Base-by-base conservation (phyloP, 768 basidiomycete species). In the Obba rivulosa region DNA sequence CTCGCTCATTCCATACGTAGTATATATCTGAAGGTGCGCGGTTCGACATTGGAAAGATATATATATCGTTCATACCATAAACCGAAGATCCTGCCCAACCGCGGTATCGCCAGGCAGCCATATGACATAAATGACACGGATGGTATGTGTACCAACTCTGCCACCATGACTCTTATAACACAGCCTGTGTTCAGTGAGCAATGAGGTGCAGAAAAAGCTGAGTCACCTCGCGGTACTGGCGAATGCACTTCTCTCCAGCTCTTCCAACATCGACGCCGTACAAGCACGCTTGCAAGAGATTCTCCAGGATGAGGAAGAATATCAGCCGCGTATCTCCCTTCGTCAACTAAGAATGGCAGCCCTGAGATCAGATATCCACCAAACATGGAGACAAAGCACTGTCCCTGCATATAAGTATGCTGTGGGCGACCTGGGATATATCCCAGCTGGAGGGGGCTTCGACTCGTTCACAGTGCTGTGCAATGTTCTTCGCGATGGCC, bases 391-490 rank as follows among this genome's bases (percentile, higher is more conserved):
- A 8, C 65, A 71, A 51, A 66, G 61, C 22, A 62, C 64, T 13
- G 71, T 76, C 23, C 68, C 70, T 2, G 59, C 71, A 2, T 62
- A 68, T 51, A 68, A 68, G 44, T 75, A 71, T 48, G 37, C 54
- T 4, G 66, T 72, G 18, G 76, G 76, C 8, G 75, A 78, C 49
- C 52, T 74, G 21, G 75, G 75, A 14, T 77, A 75, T 46, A 56
- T 76, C 28, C 69, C 69, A 0, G 41, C 48, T 0, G 66, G 65
- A 5, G 57, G 58, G 38, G 64, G 63, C 22, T 74, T 75, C 58
- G 45, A 53, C 4, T 61, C 66, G 2, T 76, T 76, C 50, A 63
- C 70, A 36, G 51, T 61, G 21, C 52, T 77, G 35, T 54, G 65
- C 22, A 76, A 78, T 48, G 54, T 76, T 3, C 22, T 71, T 4